Evolutionary conservation across 2,329 filamentous ascomycete genomes (phyloP), one percentile per base, ranked within the genome.

Genomic region (Colletotrichum cuscutae): DNA sequence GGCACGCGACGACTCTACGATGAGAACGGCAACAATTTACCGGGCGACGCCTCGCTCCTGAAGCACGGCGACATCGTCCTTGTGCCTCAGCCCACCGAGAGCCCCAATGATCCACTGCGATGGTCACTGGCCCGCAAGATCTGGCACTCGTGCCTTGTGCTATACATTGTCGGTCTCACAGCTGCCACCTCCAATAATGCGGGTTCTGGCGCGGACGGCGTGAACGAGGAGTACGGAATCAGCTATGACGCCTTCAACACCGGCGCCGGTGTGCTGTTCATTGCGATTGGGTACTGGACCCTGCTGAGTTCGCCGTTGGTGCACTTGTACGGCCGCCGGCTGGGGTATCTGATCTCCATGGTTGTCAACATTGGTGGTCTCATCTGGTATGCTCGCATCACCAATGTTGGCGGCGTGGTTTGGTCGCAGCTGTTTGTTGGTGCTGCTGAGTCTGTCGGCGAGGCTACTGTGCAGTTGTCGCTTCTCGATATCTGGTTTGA

Each of bases 391-490:
- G 87, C 87, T 9, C 80, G 80, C 28, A 81, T 86, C 12, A 76
- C 82, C 61, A 83, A 77, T 26, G 82, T 81, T 1, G 77, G 80
- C 19, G 86, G 89, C 69, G 85, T 86, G 2, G 84, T 89, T 68
- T 88, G 86, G 84, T 87, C 86, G 59, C 88, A 90, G 77, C 81
- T 90, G 2, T 89, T 90, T 67, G 86, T 90, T 2, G 88, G 88
- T 19, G 87, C 87, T 3, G 89, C 88, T 5, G 88, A 90, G 78
- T 84, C 87, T 9, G 87, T 87, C 54, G 88, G 87, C 2, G 88
- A 90, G 78, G 88, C 88, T 0, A 84, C 87, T 35, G 88, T 88
- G 7, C 88, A 90, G 76, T 79, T 89, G n/a, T 89, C 87, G 1
- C 80, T 90, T 32, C 86, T 88, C 8, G 88, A 90, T 75, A 83